Conservation (phyloP, 2,329 filamentous ascomycete species). For the Ceratocystis alfenasii region DNA sequence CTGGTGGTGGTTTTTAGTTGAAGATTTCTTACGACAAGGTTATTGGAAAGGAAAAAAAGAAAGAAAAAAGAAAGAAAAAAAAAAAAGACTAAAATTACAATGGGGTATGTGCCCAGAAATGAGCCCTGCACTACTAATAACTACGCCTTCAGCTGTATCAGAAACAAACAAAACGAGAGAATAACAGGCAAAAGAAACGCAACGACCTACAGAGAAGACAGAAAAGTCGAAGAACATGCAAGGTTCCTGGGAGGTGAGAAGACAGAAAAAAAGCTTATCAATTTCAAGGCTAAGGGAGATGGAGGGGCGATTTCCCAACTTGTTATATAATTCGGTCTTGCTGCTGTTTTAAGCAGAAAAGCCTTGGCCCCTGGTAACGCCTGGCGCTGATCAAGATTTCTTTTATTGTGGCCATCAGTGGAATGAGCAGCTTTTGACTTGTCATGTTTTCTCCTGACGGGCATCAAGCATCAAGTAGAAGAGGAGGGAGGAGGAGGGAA, state of each 20-base stretch:
- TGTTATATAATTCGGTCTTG: not conserved
- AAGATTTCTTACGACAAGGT: not conserved
- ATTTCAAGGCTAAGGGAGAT: not conserved
- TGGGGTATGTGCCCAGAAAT: too few relatives aligned
- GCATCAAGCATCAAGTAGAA: not conserved
- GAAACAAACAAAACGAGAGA: not conserved
- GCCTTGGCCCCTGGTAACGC: not conserved
- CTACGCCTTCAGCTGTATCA: too few relatives aligned
- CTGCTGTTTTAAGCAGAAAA: conserved; percentile 3
- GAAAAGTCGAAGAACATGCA: not conserved
- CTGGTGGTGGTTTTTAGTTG: not conserved
- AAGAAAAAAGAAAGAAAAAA: not conserved
- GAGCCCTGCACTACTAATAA: too few relatives aligned
- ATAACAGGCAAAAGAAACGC: not conserved
- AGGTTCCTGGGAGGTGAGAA: not conserved
- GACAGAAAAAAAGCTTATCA: conserved; percentile 4
- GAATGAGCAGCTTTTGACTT: not conserved
- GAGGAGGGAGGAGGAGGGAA: not conserved
- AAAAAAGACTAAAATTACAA: not conserved
- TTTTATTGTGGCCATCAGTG: not conserved
- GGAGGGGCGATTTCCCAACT: too few relatives aligned
- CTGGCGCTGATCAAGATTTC: conserved; percentile 8
- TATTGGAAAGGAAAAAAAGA: not conserved
- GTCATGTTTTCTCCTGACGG: not conserved
- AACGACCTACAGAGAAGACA: not conserved